These are phyloP conservation scores for Echeveria elegans DNA, from an alignment of 164 flowering plant genomes.

Conservation along the genomic window DNA sequence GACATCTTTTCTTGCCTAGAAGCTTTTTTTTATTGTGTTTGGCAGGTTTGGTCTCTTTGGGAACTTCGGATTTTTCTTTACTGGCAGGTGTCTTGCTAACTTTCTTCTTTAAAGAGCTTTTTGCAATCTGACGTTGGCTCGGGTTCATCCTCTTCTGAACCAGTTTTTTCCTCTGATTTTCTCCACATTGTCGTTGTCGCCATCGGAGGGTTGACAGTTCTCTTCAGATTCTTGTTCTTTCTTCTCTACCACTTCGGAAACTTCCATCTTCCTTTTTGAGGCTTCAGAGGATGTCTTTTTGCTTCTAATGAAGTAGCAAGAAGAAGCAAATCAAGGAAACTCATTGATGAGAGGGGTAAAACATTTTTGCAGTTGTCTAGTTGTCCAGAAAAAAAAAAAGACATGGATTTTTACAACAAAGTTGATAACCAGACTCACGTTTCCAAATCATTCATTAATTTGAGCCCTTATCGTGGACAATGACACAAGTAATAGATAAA, in stretches of 20 bases:
- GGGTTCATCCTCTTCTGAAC: background rate
- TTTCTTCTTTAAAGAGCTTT: background rate
- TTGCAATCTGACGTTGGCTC: background rate
- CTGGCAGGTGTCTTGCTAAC: background rate
- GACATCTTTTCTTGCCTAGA: no score
- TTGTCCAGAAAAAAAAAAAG: no score
- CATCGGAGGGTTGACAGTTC: no score
- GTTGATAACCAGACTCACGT: no score
- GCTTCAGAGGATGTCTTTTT: constrained; percentile 1
- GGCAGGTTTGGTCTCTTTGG: constrained; percentile 8
- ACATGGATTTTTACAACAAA: no score
- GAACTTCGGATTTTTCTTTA: background rate
- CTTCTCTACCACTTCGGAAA: background rate
- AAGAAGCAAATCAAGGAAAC: background rate
- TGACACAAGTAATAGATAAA: no score
- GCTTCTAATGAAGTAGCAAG: background rate
- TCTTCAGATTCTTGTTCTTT: constrained; percentile 1
- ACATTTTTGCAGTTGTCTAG: no score
- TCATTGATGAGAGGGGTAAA: no score
- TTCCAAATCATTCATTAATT: no score
- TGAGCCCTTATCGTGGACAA: no score
- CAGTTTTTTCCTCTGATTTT: background rate
- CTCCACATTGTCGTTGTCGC: no score
- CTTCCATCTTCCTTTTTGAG: background rate
- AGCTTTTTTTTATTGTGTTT: no score